Base-by-base conservation (phyloP, 2,329 filamentous ascomycete genomes). In the Cyphellophora attinorum region DNA sequence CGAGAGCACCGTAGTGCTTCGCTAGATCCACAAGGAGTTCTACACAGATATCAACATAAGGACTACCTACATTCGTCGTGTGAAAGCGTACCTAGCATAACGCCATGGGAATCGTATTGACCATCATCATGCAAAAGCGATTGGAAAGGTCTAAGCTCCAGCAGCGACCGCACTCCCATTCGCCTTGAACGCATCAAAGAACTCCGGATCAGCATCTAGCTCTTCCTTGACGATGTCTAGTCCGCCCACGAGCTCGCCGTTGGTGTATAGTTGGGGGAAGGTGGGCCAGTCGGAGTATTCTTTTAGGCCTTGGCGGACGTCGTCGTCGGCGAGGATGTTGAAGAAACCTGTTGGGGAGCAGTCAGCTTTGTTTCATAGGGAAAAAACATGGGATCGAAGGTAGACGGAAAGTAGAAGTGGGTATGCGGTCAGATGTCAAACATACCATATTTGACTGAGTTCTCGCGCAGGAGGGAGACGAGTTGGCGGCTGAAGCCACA, bases 281-380 rank as follows among this genome's bases (percentile, higher is more conserved):
- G 91, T 98, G 6, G 91, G 91, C 91, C 91, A 98, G 43, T 96
- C 91, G n/a, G 86, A 86, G 58, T 79, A 96, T 62, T 91, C 85
- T 71, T 98, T 98, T 53, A 98, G 64, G 1, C 91, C 91, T 64
- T 96, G 89, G 41, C 91, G 74, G 31, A 98, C 91, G 59, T 96
- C 89, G 53, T 98, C 89, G 57, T 98, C 91, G 44, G 91, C 91
- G 50, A 98, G 63, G 45, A 98, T 98, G 57, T 98, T 96, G 70
- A 98, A 98, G 69, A 98, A 98, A 13, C 91, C 43, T 15, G 16
- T 13, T 27, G 10, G 14, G n/a, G n/a, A n/a, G n/a, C n/a, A n/a
- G n/a, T n/a, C n/a, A n/a, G 23, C 23, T 27, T 11, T 27, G 23
- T 13, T 27, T 13, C 23, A 13, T 27, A 14, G n/a, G 4, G 18